Conservation (phyloP, 768 basidiomycete genomes). For the Cyclocybe cylindracea region DNA sequence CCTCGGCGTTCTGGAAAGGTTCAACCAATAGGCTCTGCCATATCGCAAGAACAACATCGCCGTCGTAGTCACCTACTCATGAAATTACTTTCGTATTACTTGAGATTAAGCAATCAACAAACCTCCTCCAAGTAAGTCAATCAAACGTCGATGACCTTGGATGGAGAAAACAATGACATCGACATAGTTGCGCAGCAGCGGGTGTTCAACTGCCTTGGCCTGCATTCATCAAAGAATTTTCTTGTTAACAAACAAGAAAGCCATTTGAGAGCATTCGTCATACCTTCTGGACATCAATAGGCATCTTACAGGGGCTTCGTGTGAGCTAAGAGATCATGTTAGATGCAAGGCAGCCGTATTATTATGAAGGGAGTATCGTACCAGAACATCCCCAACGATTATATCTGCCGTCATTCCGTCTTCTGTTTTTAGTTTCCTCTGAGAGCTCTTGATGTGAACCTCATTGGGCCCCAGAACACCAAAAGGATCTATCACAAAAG, state of each 20-base stretch:
- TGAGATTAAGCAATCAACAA: conserved; percentile 6
- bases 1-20: conserved; percentile 52
- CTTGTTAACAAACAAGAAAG: neutral
- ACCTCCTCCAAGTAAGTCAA: conserved; percentile 70
- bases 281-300: conserved; percentile 67
- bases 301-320: conserved; percentile 66
- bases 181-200: conserved; percentile 42
- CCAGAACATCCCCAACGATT: conserved; percentile 57
- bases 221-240: conserved; percentile 17
- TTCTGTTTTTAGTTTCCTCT: conserved; percentile 35
- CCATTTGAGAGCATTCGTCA: neutral
- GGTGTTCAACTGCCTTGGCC: conserved; percentile 59
- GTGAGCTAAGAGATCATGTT: conserved; percentile 35
- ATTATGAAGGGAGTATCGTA: conserved; percentile 1
- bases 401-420: conserved; percentile 50
- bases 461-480: conserved; percentile 53
- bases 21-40: conserved; percentile 58
- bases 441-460: conserved; percentile 56
- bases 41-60: conserved; percentile 59
- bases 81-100: neutral
- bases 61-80: conserved; percentile 66
- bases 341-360: neutral
- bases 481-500: conserved; percentile 44
- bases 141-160: conserved; percentile 50
- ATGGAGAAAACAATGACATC: conserved; percentile 63